Percentiles rank a stretch among this genome's conserved stretches.
Evolutionary conservation across 129 eudicot species (phyloP).

Genomic region (Scalesia atractyloides): DNA sequence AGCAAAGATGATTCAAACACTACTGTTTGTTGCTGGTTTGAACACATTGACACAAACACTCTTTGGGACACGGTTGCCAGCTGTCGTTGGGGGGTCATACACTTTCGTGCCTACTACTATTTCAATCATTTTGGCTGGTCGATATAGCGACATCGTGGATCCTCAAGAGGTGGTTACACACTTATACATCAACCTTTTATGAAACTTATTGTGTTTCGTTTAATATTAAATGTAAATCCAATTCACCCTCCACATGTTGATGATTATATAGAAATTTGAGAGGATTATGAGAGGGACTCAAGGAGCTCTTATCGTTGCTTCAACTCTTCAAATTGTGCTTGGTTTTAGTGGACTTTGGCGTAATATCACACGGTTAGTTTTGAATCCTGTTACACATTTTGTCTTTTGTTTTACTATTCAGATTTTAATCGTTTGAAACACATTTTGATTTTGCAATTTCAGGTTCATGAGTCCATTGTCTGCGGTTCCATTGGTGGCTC

Average conservation of each 20-base stretch:
- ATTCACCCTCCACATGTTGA: conserved; percentile 6
- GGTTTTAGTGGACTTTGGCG: conserved; percentile 99
- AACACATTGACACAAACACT: conserved; percentile 73
- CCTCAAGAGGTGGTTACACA: conserved; percentile 63
- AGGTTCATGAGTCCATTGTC: conserved; percentile 94
- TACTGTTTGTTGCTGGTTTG: conserved; percentile 88
- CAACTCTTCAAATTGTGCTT: conserved; percentile 82
- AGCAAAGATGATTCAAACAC: conserved; percentile 88
- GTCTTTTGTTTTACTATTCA: neutral
- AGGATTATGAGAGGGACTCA: conserved; percentile 89
- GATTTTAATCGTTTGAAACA: neutral
- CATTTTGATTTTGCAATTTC: conserved; percentile 8
- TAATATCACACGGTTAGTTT: conserved; percentile 66
- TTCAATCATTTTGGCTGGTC: conserved; percentile 77
- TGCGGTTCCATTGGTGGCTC: conserved; percentile 82
- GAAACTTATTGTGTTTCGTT: neutral
- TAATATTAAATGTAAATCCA: neutral
- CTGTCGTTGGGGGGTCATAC: conserved; percentile 86
- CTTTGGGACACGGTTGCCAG: conserved; percentile 88
- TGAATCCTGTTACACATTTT: neutral
- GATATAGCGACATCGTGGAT: conserved; percentile 62
- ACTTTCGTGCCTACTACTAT: conserved; percentile 85
- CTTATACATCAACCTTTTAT: neutral
- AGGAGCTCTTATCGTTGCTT: conserved; percentile 94
- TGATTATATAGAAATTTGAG: conserved; percentile 63